These are phyloP conservation scores for Chrysopogon serrulatus DNA, from an alignment of 176 grass and related monocot genomes.

Conservation along the genomic window DNA sequence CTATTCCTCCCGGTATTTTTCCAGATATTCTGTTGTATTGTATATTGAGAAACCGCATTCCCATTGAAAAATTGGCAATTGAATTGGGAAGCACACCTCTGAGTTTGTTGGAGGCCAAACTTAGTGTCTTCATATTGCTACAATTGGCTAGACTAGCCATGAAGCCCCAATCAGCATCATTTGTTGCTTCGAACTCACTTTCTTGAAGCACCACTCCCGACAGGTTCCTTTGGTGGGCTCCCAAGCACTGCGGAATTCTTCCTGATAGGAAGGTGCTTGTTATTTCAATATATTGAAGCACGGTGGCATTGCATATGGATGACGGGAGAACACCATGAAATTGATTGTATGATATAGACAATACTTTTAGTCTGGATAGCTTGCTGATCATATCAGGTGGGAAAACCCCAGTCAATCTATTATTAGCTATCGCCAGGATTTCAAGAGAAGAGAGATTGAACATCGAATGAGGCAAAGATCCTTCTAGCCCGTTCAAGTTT, in stretches of 20 bases:
- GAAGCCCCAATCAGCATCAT: background rate
- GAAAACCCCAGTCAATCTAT: background rate
- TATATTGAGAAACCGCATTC: background rate
- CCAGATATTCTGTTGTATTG: slow-evolving; percentile 17
- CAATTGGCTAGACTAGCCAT: background rate
- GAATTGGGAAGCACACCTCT: background rate
- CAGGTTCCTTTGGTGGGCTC: background rate
- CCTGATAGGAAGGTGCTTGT: background rate
- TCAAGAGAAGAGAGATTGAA: background rate
- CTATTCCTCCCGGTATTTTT: slow-evolving; percentile 17
- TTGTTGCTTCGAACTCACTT: background rate
- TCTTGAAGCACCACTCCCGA: background rate
- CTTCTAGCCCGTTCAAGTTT: background rate
- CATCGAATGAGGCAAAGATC: background rate
- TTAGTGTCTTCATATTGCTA: background rate
- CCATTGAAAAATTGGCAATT: slow-evolving; percentile 17
- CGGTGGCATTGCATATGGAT: background rate
- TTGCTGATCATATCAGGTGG: background rate
- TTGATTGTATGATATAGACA: background rate
- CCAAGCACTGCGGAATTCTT: background rate
- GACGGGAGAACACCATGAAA: background rate
- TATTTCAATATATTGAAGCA: background rate
- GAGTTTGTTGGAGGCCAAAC: background rate
- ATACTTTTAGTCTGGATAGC: background rate
- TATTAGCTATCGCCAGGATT: background rate